Base-by-base conservation (phyloP, 1,284 basidiomycete species). In the Butyriboletus appendiculatus region DNA sequence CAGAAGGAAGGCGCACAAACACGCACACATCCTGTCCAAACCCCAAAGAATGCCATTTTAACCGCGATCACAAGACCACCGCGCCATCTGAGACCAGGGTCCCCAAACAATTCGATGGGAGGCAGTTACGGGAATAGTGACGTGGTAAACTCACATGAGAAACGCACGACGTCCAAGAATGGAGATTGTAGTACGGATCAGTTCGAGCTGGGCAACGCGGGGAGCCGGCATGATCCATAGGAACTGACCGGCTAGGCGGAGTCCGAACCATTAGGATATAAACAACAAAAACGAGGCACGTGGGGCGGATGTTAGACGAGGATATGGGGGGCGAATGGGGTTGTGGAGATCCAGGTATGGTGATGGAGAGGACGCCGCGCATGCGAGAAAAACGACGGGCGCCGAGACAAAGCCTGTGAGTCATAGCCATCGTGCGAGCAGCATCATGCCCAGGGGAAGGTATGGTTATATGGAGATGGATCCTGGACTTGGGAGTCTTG, bases 1-100 rank as follows among this genome's bases (percentile, higher is more conserved):
- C 24, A 26, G 24, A 14, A 18, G 18, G 24, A 4, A 45, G 32
- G 16, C 15, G 49, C 60, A 67, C 64, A 68, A 68, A 64, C 43
- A 68, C 52, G 48, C 62, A 64, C 53, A 68, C 48, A 55, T 52
- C 5, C 1, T 12, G 44, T 34, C 41, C 37, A 52, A 53, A 22
- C 40, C 53, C 43, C 53, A 53, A 46, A 39, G 15, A 41, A 40
- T 22, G 26, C 22, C 26, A 26, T 37, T 9, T n/a, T n/a, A 43
- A 22, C 33, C 2, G 15, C 9, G 18, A 30, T 52, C 48, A 59
- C 44, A 40, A 42, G 53, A 45, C 39, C 16, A 18, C 30, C 10
- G 32, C 33, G 26, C 26, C 15, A 37, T 11, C 37, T 32, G 38
- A 48, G 45, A 54, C 37, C 34, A 15, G 32, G 0, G 3, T 34